A percentile compares a stretch with the other conserved stretches of the same genome.
Conservation (phyloP, 2,329 filamentous ascomycete species). For the Colletotrichum sp. region DNA sequence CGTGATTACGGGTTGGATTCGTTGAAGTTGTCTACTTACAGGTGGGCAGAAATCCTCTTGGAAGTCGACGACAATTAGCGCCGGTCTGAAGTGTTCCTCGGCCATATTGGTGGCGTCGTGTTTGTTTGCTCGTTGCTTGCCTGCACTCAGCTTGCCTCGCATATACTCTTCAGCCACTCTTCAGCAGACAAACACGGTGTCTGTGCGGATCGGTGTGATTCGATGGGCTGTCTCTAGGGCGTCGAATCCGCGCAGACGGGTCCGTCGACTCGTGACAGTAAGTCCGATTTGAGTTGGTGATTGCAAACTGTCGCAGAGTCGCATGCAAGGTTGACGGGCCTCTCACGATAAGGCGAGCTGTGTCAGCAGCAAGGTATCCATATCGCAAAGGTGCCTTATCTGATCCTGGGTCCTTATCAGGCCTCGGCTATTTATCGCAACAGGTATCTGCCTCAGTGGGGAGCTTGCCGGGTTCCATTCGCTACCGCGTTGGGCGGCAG, state of each 20-base stretch:
- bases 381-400: neutral
- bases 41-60: constrained; percentile 96
- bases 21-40: constrained; percentile 54
- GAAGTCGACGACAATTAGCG: constrained; percentile 79
- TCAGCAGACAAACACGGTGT: neutral
- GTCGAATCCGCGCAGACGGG: neutral
- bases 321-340: neutral
- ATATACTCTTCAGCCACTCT: neutral
- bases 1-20: neutral
- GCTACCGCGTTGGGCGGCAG: neutral
- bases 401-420: neutral
- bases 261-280: neutral
- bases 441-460: neutral
- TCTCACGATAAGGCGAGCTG: neutral
- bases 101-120: constrained; percentile 23
- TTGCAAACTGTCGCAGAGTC: neutral
- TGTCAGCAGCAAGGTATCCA: neutral
- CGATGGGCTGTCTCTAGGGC: neutral
- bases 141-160: neutral
- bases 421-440: neutral
- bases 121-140: neutral
- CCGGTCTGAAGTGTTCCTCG: constrained; percentile 46
- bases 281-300: neutral
- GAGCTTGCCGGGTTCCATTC: neutral
- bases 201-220: neutral